Base-by-base conservation (phyloP, 306 rosid species). In the Elaeagnus macrophylla region DNA sequence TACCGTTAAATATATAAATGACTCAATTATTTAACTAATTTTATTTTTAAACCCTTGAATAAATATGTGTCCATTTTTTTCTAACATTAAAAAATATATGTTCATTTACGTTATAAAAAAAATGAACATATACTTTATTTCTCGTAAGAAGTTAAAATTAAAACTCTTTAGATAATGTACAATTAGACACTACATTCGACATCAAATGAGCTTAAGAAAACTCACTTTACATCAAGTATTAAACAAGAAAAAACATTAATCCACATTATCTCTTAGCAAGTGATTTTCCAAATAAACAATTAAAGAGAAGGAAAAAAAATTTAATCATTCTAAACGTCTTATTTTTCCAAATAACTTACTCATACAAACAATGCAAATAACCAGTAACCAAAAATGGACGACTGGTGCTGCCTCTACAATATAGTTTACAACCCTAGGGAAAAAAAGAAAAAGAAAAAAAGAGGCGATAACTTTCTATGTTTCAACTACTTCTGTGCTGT, bases 391-490 rank as follows among this genome's bases (percentile, higher is more conserved):
- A 60, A 51, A 18, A 14, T 7, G n/a, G 54, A 67, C 59, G n/a
- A 66, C 61, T 76, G 71, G 79, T 65, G 65, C 75, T 75, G 75
- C 82, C 95, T 82, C 89, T 87, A 84, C 85, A 77, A 56, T n/a
- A 65, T 69, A 73, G 95, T 57, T 68, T 81, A 81, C 97, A 79
- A 75, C 75, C 73, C 82, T 76, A n/a, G n/a, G 48, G 7, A n/a
- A n/a, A 37, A 10, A 58, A 68, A 71, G 42, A 62, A 37, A 47
- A 43, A 46, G 32, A 25, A 25, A 25, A 25, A 20, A 14, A 5
- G 16, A 45, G 9, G 46, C 43, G 63, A 74, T 61, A 60, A 67
- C 54, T 77, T 76, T 57, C 78, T 62, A 75, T 79, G 61, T 73
- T 57, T 81, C 55, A 68, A 68, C 82, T 82, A 75, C 67, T 68